Conservation (phyloP, 2,329 filamentous ascomycete species). For the Aspergillus ruber region DNA sequence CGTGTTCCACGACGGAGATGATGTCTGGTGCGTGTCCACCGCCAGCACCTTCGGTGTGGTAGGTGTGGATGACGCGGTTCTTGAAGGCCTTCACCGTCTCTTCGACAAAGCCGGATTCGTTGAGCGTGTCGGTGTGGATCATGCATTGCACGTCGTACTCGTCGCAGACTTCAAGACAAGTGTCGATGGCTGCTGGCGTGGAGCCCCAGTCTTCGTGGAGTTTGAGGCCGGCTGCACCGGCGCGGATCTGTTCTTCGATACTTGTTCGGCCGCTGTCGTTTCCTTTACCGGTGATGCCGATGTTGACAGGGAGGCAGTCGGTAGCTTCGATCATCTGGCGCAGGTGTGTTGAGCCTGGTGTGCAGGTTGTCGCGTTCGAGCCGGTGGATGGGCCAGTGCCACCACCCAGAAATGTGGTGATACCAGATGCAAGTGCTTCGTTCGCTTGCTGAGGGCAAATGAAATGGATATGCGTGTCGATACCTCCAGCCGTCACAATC, state of each 20-base stretch:
- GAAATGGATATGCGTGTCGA: slow-evolving; percentile 88
- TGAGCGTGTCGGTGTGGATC: slow-evolving; percentile 93
- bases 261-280: slow-evolving; percentile 69
- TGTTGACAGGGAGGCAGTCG: slow-evolving; percentile 74
- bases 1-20: slow-evolving; percentile 82
- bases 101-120: slow-evolving; percentile 96
- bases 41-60: slow-evolving; percentile 92
- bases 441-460: slow-evolving; percentile 90
- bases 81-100: slow-evolving; percentile 82
- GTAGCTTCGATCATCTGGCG: slow-evolving; percentile 84
- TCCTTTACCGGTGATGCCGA: slow-evolving; percentile 89
- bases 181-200: slow-evolving; percentile 85
- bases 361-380: slow-evolving; percentile 88
- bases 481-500: slow-evolving; percentile 83
- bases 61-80: slow-evolving; percentile 84
- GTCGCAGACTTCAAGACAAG: slow-evolving; percentile 78
- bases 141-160: slow-evolving; percentile 87
- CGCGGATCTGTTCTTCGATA: slow-evolving; percentile 71
- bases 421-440: slow-evolving; percentile 75
- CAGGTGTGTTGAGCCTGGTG: slow-evolving; percentile 75
- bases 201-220: slow-evolving; percentile 95
- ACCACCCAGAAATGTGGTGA: slow-evolving; percentile 86
- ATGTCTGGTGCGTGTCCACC: slow-evolving; percentile 95
- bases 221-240: slow-evolving; percentile 85
- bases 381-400: slow-evolving; percentile 90